Evolutionary conservation across 1,284 basidiomycete genomes (phyloP), one percentile per base, ranked within the genome.

Genomic region (Ganoderma resinaceum): DNA sequence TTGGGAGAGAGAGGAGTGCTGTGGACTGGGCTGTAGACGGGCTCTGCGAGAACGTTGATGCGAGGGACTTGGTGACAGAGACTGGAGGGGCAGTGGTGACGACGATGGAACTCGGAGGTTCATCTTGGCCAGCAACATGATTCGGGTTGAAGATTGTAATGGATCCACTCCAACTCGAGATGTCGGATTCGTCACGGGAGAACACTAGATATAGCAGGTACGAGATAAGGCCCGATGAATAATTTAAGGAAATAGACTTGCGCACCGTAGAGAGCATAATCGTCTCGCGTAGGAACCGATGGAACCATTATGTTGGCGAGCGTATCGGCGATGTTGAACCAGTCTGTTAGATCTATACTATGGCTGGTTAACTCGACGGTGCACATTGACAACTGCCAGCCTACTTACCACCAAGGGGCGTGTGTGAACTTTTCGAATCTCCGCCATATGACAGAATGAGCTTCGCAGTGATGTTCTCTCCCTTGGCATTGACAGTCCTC

Each of bases 141-240:
- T 72, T 67, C 20, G 71, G 71, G 26, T 72, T 72, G 66, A 70
- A 72, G 61, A 72, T 72, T 58, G 67, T 70, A 55, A 72, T 67
- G 26, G 58, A 53, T 9, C 69, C 66, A 46, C 71, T 70, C 60
- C 71, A 69, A 49, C 63, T 69, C 1, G 69, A 70, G 23, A 66
- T 49, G n/a, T 72, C 71, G 33, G 58, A 57, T n/a, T 70, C 62
- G 9, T 66, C 65, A 23, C 55, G 40, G 18, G 33, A 63, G 42
- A 65, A 64, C 61, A 65, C 61, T 60, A 20, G 16, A 0, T 1
- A 59, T 33, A 20, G 33, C 16, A 23, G 5, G 6, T n/a, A 11
- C 23, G 2, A 18, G 31, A 9, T 8, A 20, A 26, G 46, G 12
- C 2, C 49, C 20, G 11, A 43, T 38, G 2, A 40, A 12, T 29